phyloP scores from a whole-genome alignment of 2,329 filamentous ascomycete genomes.

The Trichoderma atroviride region DNA sequence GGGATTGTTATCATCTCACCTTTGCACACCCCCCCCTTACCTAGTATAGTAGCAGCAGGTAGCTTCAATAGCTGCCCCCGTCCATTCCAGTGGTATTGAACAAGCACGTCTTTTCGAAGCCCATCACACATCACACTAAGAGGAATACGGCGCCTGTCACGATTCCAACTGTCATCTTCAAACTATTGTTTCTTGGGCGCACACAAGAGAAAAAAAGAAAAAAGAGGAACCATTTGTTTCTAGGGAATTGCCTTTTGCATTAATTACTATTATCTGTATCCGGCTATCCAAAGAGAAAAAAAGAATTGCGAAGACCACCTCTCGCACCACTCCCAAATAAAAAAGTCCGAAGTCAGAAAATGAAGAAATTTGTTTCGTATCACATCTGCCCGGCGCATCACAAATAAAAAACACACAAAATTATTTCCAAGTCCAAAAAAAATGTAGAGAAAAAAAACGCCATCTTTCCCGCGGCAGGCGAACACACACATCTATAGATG shows the following conservation, averaged over 20 bases:
- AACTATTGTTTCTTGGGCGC: not conserved
- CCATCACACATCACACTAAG: conserved; percentile 2
- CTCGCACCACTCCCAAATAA: not conserved
- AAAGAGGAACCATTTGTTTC: not conserved
- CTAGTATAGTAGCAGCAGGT: not conserved
- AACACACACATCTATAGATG: conserved; percentile 12
- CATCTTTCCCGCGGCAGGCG: conserved; percentile 22
- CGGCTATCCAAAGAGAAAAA: conserved; percentile 9
- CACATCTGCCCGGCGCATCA: conserved; percentile 22
- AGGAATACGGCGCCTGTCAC: conserved; percentile 1
- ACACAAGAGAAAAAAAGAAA: not conserved
- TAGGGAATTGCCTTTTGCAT: conserved; percentile 17
- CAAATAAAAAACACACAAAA: conserved; percentile 12
- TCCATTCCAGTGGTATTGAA: not conserved
- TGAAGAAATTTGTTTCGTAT: conserved; percentile 11
- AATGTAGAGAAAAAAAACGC: conserved; percentile 18
- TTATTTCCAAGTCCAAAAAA: conserved; percentile 20
- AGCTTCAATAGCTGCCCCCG: not conserved
- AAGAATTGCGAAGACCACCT: not conserved
- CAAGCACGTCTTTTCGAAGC: not conserved
- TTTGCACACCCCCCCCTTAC: not conserved
- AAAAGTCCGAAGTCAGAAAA: conserved; percentile 10
- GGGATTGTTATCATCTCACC: not conserved
- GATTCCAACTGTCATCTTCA: not conserved
- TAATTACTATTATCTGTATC: conserved; percentile 24